Percentiles rank a stretch among this genome's conserved stretches.
Conservation (phyloP, 73 alveolate species). For the Tetrahymena elliotti region DNA sequence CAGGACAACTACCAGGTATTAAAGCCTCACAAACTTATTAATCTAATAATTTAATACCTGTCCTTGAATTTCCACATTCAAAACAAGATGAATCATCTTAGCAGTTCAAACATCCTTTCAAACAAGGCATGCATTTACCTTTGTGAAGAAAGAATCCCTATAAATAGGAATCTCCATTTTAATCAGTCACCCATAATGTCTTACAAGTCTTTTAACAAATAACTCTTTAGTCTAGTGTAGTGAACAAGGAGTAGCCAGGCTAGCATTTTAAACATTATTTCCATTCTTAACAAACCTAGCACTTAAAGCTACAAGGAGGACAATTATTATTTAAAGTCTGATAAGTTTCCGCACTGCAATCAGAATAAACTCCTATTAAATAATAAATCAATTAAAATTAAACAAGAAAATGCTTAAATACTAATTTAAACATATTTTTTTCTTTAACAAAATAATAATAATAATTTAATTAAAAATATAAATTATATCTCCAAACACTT, state of each 20-base stretch:
- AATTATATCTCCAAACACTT: too few species aligned
- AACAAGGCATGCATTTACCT: not conserved
- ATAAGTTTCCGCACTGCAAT: not conserved
- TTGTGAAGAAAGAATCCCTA: not conserved
- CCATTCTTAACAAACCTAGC: not conserved
- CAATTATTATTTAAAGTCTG: not conserved
- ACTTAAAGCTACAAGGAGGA: not conserved
- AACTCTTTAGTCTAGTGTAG: not conserved
- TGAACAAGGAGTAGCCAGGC: not conserved
- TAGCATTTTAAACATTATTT: not conserved
- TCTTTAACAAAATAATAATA: too few species aligned
- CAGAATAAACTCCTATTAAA: not conserved
- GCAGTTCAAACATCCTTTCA: not conserved
- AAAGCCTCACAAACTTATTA: not conserved
- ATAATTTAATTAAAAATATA: too few species aligned
- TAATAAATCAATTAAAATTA: not conserved
- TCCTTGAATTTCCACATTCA: not conserved
- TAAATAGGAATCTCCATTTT: not conserved
- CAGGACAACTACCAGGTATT: not conserved
- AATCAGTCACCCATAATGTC: not conserved
- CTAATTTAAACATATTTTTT: not conserved
- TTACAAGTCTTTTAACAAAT: not conserved
- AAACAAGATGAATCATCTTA: not conserved
- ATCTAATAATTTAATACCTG: not conserved
- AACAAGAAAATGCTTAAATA: too few species aligned